phyloP scores from a whole-genome alignment of 129 eudicot genomes.

The Escallonia rubra region DNA sequence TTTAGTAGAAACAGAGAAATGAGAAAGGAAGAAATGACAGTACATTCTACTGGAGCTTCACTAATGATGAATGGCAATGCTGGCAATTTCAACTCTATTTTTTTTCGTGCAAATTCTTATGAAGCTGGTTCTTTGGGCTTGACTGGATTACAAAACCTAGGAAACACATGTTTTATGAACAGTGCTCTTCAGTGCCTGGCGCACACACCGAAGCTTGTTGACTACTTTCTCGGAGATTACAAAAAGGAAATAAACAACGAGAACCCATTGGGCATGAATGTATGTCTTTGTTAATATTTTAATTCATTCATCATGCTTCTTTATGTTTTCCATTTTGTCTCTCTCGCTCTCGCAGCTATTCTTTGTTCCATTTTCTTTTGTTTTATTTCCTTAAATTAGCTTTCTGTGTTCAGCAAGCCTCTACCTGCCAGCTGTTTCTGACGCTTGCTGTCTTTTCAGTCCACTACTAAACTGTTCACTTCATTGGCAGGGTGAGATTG shows the following conservation, averaged over 20 bases:
- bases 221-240: slow-evolving; percentile 99
- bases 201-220: slow-evolving; percentile 96
- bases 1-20: slow-evolving; percentile 46
- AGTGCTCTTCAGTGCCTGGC: slow-evolving; percentile 98
- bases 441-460: slow-evolving; percentile 7
- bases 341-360: slow-evolving; percentile 2
- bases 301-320: not conserved
- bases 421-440: slow-evolving; percentile 1
- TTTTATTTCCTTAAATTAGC: not conserved
- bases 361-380: not conserved
- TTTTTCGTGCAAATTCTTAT: slow-evolving; percentile 35
- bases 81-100: slow-evolving; percentile 21
- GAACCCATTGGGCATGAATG: slow-evolving; percentile 98
- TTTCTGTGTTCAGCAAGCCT: not conserved
- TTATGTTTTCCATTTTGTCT: not conserved
- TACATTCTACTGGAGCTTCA: slow-evolving; percentile 30
- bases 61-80: slow-evolving; percentile 49
- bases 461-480: slow-evolving; percentile 6
- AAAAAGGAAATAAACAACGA: slow-evolving; percentile 74
- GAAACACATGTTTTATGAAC: slow-evolving; percentile 98
- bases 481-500: slow-evolving; percentile 79
- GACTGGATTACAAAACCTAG: slow-evolving; percentile 91
- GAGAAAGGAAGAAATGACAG: slow-evolving; percentile 54
- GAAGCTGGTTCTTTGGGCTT: slow-evolving; percentile 93
- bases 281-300: slow-evolving; percentile 26